phyloP scores from a whole-genome alignment of 1,284 basidiomycete species.

The Sanghuangporus sanghuang region DNA sequence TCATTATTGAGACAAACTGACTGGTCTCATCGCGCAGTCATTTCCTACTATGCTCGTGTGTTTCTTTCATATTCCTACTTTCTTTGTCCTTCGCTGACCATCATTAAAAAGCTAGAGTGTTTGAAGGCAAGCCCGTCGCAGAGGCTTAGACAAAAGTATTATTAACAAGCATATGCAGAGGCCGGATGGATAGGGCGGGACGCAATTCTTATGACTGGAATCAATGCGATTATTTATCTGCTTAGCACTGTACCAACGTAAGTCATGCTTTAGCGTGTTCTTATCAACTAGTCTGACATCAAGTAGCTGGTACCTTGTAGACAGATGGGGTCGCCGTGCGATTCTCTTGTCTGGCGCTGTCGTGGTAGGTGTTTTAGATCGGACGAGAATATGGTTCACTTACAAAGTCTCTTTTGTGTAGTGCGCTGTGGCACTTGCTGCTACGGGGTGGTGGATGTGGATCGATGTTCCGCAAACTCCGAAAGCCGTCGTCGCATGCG shows the following conservation, averaged over 20 bases:
- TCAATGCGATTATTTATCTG: slow-evolving; percentile 87
- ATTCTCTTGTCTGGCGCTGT: slow-evolving; percentile 92
- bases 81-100: slow-evolving; percentile 11
- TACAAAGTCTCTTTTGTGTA: slow-evolving; percentile 26
- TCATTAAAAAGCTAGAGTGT: slow-evolving; percentile 58
- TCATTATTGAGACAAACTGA: background rate
- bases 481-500: slow-evolving; percentile 85
- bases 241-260: slow-evolving; percentile 80
- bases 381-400: slow-evolving; percentile 1
- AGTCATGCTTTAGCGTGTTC: slow-evolving; percentile 26
- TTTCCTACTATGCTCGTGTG: slow-evolving; percentile 92
- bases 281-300: background rate
- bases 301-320: slow-evolving; percentile 91
- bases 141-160: background rate
- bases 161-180: slow-evolving; percentile 43
- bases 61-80: slow-evolving; percentile 21
- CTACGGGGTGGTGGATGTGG: slow-evolving; percentile 91
- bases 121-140: slow-evolving; percentile 58
- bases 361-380: slow-evolving; percentile 49
- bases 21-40: slow-evolving; percentile 46
- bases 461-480: slow-evolving; percentile 84
- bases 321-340: slow-evolving; percentile 84
- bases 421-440: slow-evolving; percentile 73
- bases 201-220: slow-evolving; percentile 96
- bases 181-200: slow-evolving; percentile 98